Evolutionary conservation across 257 asterid species (phyloP), one percentile per base, ranked within the genome.

Genomic region (Primulina huaijiensis): DNA sequence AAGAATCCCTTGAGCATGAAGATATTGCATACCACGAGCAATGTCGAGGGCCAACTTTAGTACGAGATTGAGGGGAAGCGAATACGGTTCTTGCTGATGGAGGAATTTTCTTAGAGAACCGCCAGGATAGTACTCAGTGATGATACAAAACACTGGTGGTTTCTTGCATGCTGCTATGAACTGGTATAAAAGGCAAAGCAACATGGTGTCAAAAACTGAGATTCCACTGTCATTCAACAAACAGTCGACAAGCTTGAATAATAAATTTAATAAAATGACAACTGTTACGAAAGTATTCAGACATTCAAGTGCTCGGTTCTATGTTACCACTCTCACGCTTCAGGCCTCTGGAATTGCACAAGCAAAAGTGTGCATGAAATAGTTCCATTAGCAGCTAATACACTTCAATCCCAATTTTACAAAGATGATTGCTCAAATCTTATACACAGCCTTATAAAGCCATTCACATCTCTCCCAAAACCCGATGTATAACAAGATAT

Each of bases 161-260:
- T 90, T 93, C 88, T 93, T 93, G 75, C 98, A 90, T 25, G 98
- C 98, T 60, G 95, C 97, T 71, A 93, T 81, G 73, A 93, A 89
- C 98, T 93, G 91, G 66, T 61, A 67, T 60, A 21, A 79, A 50
- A 52, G 64, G 58, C 68, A 60, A 62, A 50, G 67, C 55, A 8
- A 31, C 8, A 21, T 10, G 37, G 64, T 60, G 56, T 78, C 57
- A 65, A 31, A 46, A 52, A 70, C 14, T 35, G 21, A 16, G 35
- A 69, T 10, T 63, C 59, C 20, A 50, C 57, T 50, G 8, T 50
- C 57, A 50, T 50, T 50, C 20, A 2, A 17, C 57, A 50, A 14
- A 50, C 21, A 50, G 20, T 4, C 57, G 5, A 50, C 7, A 50
- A 50, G 57, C 57, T 50, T 17, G 21, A 16, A 14, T 50, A 2